A percentile compares a stretch with the other conserved stretches of the same genome.
These are phyloP conservation scores for Prunus fruticosa DNA, from an alignment of 306 rosid species.

Conservation along the genomic window DNA sequence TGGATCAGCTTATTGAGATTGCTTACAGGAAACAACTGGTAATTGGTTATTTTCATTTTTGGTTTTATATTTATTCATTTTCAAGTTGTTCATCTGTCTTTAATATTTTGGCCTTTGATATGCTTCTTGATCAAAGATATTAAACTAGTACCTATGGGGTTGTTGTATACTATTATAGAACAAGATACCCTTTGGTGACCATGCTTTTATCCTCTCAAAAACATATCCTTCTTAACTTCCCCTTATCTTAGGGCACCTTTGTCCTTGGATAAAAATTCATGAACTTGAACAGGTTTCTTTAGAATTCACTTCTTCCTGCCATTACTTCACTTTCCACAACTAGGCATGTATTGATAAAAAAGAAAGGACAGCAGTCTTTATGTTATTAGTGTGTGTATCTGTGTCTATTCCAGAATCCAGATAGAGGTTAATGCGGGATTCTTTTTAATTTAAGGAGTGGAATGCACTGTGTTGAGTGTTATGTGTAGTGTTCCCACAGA, in stretches of 20 bases:
- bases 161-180: background rate
- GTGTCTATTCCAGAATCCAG: background rate
- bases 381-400: no score
- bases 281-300: no score
- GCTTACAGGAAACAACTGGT: constrained; percentile 84
- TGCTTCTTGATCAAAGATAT: background rate
- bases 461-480: no score
- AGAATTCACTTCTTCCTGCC: background rate
- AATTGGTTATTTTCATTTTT: constrained; percentile 26
- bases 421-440: background rate
- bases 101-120: background rate
- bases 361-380: background rate
- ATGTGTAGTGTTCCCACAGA: background rate
- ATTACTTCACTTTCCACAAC: background rate
- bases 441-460: background rate
- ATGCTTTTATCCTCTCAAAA: background rate
- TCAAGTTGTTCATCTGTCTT: background rate
- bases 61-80: constrained; percentile 4
- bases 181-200: background rate
- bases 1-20: constrained; percentile 75
- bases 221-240: background rate
- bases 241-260: background rate
- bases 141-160: background rate
- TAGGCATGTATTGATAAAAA: background rate
- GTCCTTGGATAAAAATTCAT: background rate